Conservation (phyloP, 768 basidiomycete genomes). For the Lepiota brunneoincarnata region DNA sequence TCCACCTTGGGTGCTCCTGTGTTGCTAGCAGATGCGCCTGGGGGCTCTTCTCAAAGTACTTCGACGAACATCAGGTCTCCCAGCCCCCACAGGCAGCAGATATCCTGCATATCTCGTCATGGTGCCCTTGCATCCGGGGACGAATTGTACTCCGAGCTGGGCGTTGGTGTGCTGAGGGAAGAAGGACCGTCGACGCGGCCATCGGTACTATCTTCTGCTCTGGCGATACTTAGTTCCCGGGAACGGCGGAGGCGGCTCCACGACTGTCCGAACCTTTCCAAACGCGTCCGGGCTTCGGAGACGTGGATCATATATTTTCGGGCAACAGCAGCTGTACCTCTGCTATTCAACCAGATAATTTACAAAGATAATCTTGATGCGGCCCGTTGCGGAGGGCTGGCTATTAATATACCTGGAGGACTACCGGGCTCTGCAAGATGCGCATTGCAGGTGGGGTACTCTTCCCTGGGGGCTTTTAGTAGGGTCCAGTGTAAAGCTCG, state of each 20-base stretch:
- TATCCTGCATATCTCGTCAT: constrained; percentile 50
- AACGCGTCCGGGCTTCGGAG: constrained; percentile 42
- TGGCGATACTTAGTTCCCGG: constrained; percentile 29
- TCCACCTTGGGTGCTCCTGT: constrained; percentile 1
- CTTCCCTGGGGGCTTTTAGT: constrained; percentile 79
- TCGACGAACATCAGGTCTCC: background rate
- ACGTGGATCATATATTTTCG: constrained; percentile 83
- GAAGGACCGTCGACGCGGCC: constrained; percentile 89
- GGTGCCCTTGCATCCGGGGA: constrained; percentile 94
- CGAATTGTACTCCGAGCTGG: constrained; percentile 82
- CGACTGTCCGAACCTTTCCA: constrained; percentile 78
- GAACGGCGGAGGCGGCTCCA: constrained; percentile 84
- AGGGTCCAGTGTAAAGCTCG: constrained; percentile 70
- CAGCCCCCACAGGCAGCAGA: constrained; percentile 5
- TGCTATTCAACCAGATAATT: constrained; percentile 73
- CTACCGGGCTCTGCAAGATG: constrained; percentile 82
- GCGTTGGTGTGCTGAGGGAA: constrained; percentile 68
- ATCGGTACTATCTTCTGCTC: constrained; percentile 62
- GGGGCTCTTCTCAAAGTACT: background rate
- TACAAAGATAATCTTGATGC: constrained; percentile 52
- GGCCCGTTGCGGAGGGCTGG: constrained; percentile 72
- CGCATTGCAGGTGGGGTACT: constrained; percentile 78
- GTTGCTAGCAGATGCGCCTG: background rate
- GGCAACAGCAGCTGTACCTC: constrained; percentile 84
- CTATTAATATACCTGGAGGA: constrained; percentile 90